These are phyloP conservation scores for Trichophyton rubrum DNA, from an alignment of 2,329 filamentous ascomycete species.

Conservation along the genomic window DNA sequence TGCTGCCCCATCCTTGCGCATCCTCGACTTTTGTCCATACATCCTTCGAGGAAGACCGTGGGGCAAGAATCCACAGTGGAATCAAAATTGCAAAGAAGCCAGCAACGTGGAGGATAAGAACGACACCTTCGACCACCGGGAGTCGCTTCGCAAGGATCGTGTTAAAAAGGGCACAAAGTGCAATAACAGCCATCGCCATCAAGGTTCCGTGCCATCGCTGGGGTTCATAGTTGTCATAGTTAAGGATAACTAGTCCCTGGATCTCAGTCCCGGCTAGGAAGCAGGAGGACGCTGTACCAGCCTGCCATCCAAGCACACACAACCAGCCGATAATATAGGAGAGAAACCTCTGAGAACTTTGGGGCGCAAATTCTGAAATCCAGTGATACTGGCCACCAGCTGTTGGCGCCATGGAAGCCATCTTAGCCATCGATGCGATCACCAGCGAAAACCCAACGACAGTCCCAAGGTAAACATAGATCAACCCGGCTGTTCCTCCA, in stretches of 20 bases:
- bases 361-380: conserved; percentile 36
- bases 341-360: conserved; percentile 29
- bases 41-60: neutral
- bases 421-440: conserved; percentile 30
- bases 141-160: conserved; percentile 18
- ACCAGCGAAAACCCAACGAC: conserved; percentile 23
- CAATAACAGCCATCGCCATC: conserved; percentile 26
- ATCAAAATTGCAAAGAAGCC: conserved; percentile 35
- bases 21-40: conserved; percentile 3
- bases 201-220: conserved; percentile 28
- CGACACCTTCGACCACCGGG: conserved; percentile 21
- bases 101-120: conserved; percentile 27
- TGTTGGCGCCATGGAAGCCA: conserved; percentile 35
- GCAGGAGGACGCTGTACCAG: conserved; percentile 16
- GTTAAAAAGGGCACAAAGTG: conserved; percentile 19
- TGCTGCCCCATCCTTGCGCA: conserved; percentile 3
- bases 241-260: conserved; percentile 22
- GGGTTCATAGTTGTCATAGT: conserved; percentile 21
- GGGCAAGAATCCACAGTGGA: conserved; percentile 25
- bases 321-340: conserved; percentile 31
- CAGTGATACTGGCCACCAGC: conserved; percentile 32
- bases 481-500: conserved; percentile 28
- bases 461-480: conserved; percentile 27
- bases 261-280: conserved; percentile 23
- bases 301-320: conserved; percentile 21